Conservation (phyloP, 2,329 filamentous ascomycete genomes). For the Colletotrichum sp. region DNA sequence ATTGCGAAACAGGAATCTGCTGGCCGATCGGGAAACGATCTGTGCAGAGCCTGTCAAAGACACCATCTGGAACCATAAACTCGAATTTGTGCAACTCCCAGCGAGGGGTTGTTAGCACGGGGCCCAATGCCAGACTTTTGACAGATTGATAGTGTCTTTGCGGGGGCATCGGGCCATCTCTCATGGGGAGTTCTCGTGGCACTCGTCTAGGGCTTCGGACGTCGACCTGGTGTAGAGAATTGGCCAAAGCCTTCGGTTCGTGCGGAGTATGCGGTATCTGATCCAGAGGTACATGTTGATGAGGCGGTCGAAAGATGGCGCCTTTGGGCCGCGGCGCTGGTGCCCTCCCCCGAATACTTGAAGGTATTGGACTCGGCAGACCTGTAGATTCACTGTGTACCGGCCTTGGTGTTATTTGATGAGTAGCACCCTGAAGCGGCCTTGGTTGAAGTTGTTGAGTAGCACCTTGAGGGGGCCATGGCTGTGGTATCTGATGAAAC, state of each 20-base stretch:
- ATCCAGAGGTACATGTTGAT: conserved; percentile 22
- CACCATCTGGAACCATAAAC: conserved; percentile 49
- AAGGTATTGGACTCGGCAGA: neutral
- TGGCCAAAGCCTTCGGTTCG: conserved; percentile 45
- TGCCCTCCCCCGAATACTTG: neutral
- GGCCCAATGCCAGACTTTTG: conserved; percentile 53
- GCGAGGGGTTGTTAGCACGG: conserved; percentile 42
- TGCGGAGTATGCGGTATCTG: conserved; percentile 48
- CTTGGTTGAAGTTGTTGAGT: neutral
- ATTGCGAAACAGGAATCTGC: conserved; percentile 41
- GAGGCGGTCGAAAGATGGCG: conserved; percentile 26
- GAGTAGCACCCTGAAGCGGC: neutral
- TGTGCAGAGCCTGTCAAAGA: conserved; percentile 39
- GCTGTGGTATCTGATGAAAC: neutral
- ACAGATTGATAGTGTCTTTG: conserved; percentile 63
- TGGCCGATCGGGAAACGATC: conserved; percentile 30
- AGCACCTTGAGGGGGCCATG: neutral
- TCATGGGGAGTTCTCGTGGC: conserved; percentile 24
- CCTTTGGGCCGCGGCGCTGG: conserved; percentile 2
- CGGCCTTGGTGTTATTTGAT: neutral
- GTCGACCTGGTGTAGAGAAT: conserved; percentile 51
- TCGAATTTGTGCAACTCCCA: conserved; percentile 44
- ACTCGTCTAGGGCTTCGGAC: conserved; percentile 53
- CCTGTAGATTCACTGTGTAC: neutral
- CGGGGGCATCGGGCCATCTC: neutral